Conservation (phyloP, 768 basidiomycete species). For the Artomyces pyxidatus region DNA sequence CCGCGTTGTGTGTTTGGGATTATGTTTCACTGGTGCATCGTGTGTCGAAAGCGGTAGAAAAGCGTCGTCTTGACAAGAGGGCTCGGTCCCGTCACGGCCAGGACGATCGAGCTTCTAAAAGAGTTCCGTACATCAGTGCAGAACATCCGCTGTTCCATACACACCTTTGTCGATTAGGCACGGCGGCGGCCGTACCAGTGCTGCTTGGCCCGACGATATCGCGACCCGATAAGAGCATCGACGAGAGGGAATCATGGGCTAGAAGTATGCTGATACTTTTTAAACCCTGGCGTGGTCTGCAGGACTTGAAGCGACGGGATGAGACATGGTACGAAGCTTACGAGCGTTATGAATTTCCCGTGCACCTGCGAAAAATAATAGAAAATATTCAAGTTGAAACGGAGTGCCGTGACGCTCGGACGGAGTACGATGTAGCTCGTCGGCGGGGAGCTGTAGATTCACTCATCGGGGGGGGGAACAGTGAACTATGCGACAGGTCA, state of each 20-base stretch:
- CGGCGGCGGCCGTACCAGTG: no score
- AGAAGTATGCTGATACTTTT: no score
- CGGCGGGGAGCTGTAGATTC: no score
- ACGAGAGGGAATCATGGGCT: no score
- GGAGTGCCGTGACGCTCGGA: not conserved
- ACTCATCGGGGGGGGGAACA: no score
- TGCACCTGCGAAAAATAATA: not conserved
- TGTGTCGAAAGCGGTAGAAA: not conserved
- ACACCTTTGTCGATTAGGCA: not conserved
- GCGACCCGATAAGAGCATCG: no score
- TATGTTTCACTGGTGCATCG: not conserved
- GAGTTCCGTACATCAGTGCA: not conserved
- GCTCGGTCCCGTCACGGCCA: not conserved
- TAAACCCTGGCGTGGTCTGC: not conserved
- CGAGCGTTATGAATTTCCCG: not conserved
- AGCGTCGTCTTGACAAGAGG: not conserved
- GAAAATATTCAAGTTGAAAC: not conserved
- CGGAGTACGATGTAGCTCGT: no score
- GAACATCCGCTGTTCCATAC: constrained; percentile 4
- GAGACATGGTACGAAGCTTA: not conserved
- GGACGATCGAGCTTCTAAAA: not conserved
- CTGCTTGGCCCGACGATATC: no score
- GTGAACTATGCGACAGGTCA: no score
- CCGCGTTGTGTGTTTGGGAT: not conserved
- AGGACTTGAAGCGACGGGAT: not conserved